Evolutionary conservation across 179 eudicot genomes (phyloP), one percentile per base, ranked within the genome.

Genomic region (Actinidia chinensis): DNA sequence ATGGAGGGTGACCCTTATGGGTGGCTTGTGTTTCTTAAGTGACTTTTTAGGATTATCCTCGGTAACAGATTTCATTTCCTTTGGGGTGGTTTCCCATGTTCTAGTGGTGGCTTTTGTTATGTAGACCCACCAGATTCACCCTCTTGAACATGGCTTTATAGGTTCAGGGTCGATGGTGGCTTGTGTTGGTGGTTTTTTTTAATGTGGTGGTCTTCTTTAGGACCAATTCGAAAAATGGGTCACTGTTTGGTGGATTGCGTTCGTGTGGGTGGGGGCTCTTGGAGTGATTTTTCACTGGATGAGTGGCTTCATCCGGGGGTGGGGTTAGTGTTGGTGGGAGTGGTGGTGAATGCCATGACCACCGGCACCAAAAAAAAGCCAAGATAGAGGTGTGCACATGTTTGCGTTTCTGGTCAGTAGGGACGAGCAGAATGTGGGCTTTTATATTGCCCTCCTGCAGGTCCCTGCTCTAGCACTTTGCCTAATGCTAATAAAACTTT

Each of bases 1-100:
- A 4, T 42, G 72, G 72, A 68, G 73, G 73, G 36, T 46, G 54
- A 46, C 52, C 33, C 73, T 68, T 68, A 12, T 68, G 22, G 54
- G 18, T n/a, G 73, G 73, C 54, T 44, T 68, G 47, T 42, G 70
- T 8, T 66, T 7, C 44, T 33, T 36, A 18, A 14, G 43, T 28
- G 28, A 2, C 28, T 60, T 23, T 7, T 8, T 18, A 10, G 68
- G 13, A 40, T 25, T 15, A 3, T 66, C n/a, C 44, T 40, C 47
- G 17, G 47, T 52, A 46, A 4, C 8, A 46, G 48, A 46, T 46
- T 46, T 4, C 48, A 46, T 46, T 46, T 46, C 48, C 48, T 46
- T 46, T 46, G 48, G 5, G 48, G 48, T 46, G 48, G 48, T 46
- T 8, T 7, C 17, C 25, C 17, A 20, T 60, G 25, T 18, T 58